Evolutionary conservation across 768 basidiomycete genomes (phyloP), one percentile per base, ranked within the genome.

Genomic region (Asterophora parasitica): DNA sequence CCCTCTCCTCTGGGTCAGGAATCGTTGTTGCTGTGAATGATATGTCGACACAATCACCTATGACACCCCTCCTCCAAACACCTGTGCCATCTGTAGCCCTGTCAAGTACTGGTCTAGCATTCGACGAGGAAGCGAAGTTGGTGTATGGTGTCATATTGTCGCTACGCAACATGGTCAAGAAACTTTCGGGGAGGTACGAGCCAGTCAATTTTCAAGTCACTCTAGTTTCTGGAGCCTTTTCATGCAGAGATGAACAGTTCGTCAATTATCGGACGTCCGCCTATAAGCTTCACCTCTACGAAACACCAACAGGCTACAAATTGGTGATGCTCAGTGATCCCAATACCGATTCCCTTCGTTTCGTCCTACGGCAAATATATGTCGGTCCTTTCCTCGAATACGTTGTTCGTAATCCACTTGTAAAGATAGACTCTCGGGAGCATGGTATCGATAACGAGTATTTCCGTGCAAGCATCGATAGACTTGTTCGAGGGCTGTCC

Each of bases 71-170:
- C 20, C 50, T 69, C 19, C 69, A 68, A 57, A 58, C 66, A 3
- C 59, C 70, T 13, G 58, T 65, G 0, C 57, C 64, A 19, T 55
- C 70, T n/a, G 31, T 59, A 27, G 52, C 60, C 19, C 54, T 62
- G 23, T 69, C 74, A 8, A 78, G 70, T 51, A 73, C 80, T 3
- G 81, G 78, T 13, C 71, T 99, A 15, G 74, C 95, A 5, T 98
- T 99, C 57, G 96, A 99, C 61, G 96, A 99, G 65, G 95, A 99
- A 65, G 85, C 86, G 1, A 99, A 99, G 63, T 77, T 99, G 51
- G 94, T 99, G 0, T 99, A 98, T 63, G 96, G 96, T 47, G 90
- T 99, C 45, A 75, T 98, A 11, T 72, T 97, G 35, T 93, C 91
- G 6, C 62, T 99, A 57, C 71, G 92, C 46, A 93, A 92, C 65